Percentiles rank a stretch among this genome's conserved stretches.
Conservation (phyloP, 2,329 filamentous ascomycete species). For the Paracorniculantispora psalliotae region DNA sequence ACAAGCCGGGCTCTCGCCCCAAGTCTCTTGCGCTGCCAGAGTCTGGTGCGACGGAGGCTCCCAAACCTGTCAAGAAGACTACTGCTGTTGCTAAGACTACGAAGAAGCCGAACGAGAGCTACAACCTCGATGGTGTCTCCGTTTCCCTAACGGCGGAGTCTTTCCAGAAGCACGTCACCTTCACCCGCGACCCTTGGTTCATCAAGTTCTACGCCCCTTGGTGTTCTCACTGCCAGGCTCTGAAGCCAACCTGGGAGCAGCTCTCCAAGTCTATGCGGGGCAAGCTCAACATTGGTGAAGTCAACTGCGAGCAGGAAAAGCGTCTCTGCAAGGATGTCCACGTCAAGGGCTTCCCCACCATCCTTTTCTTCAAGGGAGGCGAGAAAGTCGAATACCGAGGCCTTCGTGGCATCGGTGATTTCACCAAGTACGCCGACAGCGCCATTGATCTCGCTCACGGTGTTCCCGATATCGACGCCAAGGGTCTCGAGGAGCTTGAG, state of each 20-base stretch:
- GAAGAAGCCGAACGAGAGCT: slow-evolving; percentile 15
- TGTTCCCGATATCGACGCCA: slow-evolving; percentile 74
- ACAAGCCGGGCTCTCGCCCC: slow-evolving; percentile 76
- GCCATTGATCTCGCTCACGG: slow-evolving; percentile 73
- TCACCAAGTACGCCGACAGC: slow-evolving; percentile 81
- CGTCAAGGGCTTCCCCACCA: slow-evolving; percentile 76
- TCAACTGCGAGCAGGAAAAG: slow-evolving; percentile 85
- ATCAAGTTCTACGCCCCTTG: slow-evolving; percentile 98
- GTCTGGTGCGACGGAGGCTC: slow-evolving; percentile 54
- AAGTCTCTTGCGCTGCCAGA: slow-evolving; percentile 63
- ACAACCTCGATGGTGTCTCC: slow-evolving; percentile 70
- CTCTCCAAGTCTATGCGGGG: slow-evolving; percentile 89
- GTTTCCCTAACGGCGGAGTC: slow-evolving; percentile 73
- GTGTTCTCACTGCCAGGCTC: slow-evolving; percentile 92
- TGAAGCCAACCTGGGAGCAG: slow-evolving; percentile 85
- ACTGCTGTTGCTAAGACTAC: slow-evolving; percentile 16
- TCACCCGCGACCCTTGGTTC: slow-evolving; percentile 90
- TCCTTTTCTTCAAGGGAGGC: slow-evolving; percentile 86
- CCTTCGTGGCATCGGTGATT: slow-evolving; percentile 84
- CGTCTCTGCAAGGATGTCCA: slow-evolving; percentile 89
- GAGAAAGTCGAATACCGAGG: slow-evolving; percentile 92
- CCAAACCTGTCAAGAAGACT: slow-evolving; percentile 20
- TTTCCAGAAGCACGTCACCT: slow-evolving; percentile 81
- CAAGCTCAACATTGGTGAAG: slow-evolving; percentile 86
- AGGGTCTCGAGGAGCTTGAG: slow-evolving; percentile 74